Percentiles rank a stretch among this genome's conserved stretches.
These are phyloP conservation scores for Geotrichum siamense DNA, from an alignment of 1,139 yeast genomes.

Conservation along the genomic window DNA sequence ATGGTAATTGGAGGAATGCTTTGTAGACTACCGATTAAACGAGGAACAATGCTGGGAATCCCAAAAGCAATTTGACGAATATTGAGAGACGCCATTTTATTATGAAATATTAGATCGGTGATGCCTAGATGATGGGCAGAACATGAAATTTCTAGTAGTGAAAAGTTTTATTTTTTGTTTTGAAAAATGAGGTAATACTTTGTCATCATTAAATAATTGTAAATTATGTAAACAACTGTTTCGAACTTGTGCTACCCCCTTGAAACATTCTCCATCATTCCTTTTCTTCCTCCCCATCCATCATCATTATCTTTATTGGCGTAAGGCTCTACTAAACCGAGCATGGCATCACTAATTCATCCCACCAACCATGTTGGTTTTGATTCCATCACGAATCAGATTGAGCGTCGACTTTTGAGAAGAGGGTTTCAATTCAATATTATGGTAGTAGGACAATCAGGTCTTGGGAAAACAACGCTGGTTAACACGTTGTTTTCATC, in stretches of 20 bases:
- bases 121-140: not conserved
- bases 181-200: not conserved
- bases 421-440: conserved; percentile 91
- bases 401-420: conserved; percentile 83
- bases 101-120: not conserved
- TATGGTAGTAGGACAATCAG: conserved; percentile 90
- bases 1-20: conserved; percentile 17
- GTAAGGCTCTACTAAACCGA: not conserved
- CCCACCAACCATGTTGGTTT: conserved; percentile 66
- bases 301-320: not conserved
- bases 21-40: conserved; percentile 19
- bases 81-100: conserved; percentile 4
- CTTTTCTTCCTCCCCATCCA: not conserved
- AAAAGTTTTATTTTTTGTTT: conserved; percentile 9
- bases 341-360: conserved; percentile 17
- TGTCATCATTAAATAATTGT: not conserved
- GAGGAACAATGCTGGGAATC: conserved; percentile 21
- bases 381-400: conserved; percentile 92
- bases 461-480: conserved; percentile 88
- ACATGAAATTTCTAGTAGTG: not conserved
- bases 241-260: not conserved
- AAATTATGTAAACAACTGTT: not conserved
- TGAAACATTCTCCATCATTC: not conserved
- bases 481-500: conserved; percentile 86
- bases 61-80: conserved; percentile 5